phyloP scores from a whole-genome alignment of 1,139 yeast genomes.

The Yamadazyma triangularis region DNA sequence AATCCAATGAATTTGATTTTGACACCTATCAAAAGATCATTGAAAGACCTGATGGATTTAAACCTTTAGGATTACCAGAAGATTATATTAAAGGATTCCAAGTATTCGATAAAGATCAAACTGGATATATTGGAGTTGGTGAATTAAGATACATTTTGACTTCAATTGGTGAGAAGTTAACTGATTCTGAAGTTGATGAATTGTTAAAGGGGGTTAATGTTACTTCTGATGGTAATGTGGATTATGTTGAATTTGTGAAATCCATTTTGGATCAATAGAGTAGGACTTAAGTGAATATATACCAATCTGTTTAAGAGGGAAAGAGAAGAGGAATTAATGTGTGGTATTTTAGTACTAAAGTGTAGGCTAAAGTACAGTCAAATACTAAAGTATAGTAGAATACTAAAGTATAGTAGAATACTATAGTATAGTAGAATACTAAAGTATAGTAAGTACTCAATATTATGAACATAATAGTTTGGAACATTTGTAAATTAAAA shows the following conservation, averaged over 20 bases:
- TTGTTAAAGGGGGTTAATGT: conserved; percentile 92
- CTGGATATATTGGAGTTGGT: conserved; percentile 96
- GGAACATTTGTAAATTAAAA: no score
- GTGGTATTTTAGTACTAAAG: no score
- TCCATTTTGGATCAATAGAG: conserved; percentile 82
- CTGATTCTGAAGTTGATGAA: conserved; percentile 92
- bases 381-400: no score
- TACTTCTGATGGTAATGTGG: conserved; percentile 90
- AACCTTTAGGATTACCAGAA: conserved; percentile 88
- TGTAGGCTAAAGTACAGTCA: no score
- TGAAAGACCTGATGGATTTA: conserved; percentile 86
- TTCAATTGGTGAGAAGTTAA: conserved; percentile 86
- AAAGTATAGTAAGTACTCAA: no score
- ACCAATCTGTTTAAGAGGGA: no score
- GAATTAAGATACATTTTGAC: conserved; percentile 92
- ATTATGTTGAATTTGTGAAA: conserved; percentile 92
- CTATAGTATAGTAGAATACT: no score
- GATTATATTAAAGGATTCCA: conserved; percentile 97
- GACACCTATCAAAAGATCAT: conserved; percentile 75
- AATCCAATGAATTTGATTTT: conserved; percentile 55
- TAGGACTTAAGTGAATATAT: no score
- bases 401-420: no score
- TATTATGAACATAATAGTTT: no score
- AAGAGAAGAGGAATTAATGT: no score
- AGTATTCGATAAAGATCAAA: conserved; percentile 91